Evolutionary conservation across 2,329 filamentous ascomycete genomes (phyloP).

Genomic region (Didymella keratinophila): DNA sequence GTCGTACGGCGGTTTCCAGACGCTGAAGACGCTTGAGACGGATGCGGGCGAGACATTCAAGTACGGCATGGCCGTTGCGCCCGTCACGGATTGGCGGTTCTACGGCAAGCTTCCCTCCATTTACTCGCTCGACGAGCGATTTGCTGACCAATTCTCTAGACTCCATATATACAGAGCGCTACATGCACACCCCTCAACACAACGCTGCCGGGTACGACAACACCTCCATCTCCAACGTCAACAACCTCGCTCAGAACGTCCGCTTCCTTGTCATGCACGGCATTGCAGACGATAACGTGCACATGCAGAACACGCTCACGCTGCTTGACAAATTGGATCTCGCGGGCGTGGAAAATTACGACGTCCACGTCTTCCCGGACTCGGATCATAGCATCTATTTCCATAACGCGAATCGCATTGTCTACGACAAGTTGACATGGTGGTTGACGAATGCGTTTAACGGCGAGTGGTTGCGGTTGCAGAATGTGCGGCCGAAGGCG

Average conservation of each 20-base stretch:
- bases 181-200: conserved; percentile 92
- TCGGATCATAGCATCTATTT: conserved; percentile 95
- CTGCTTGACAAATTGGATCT: conserved; percentile 87
- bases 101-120: conserved; percentile 63
- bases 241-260: conserved; percentile 74
- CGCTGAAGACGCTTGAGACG: conserved; percentile 90
- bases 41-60: conserved; percentile 90
- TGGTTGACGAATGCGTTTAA: conserved; percentile 99
- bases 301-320: conserved; percentile 91
- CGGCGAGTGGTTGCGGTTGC: conserved; percentile 81
- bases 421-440: conserved; percentile 86
- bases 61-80: conserved; percentile 97
- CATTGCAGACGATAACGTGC: conserved; percentile 95
- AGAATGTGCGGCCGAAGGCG: conserved; percentile 59
- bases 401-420: conserved; percentile 88
- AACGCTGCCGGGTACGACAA: conserved; percentile 80
- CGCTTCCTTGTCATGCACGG: conserved; percentile 97
- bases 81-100: conserved; percentile 97
- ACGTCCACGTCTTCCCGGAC: conserved; percentile 95
- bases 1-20: conserved; percentile 96
- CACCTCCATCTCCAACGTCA: conserved; percentile 76
- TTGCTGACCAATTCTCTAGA: conserved; percentile 56
- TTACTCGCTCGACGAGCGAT: neutral
- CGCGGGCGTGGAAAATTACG: conserved; percentile 86
- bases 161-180: conserved; percentile 91